phyloP scores from a whole-genome alignment of 495 filamentous ascomycete species.

The Trichoderma virens region DNA sequence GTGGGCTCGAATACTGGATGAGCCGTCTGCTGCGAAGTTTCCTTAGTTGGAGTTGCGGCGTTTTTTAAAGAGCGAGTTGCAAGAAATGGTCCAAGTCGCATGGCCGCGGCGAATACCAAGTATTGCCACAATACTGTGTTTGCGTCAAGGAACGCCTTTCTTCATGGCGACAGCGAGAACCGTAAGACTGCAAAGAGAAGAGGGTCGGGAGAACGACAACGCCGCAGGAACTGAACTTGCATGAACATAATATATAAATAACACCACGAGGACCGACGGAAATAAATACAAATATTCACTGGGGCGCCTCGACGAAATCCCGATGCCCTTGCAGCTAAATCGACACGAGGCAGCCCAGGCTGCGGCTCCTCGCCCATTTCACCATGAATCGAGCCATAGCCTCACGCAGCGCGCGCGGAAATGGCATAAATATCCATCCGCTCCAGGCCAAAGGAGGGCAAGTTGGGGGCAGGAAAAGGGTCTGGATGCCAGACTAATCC shows the following conservation, averaged over 20 bases:
- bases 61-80: background rate
- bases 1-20: background rate
- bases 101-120: background rate
- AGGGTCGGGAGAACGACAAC: too few species aligned
- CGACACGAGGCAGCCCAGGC: background rate
- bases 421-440: background rate
- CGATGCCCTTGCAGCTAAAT: background rate
- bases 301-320: too few species aligned
- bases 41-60: background rate
- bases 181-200: too few species aligned
- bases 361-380: background rate
- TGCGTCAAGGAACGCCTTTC: too few species aligned
- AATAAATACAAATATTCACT: too few species aligned
- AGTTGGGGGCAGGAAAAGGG: too few species aligned
- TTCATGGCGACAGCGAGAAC: too few species aligned
- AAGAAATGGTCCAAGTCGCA: background rate
- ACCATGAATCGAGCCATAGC: background rate
- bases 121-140: background rate
- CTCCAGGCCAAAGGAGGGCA: background rate
- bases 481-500: too few species aligned
- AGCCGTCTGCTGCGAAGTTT: background rate
- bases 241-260: too few species aligned
- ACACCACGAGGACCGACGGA: too few species aligned
- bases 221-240: background rate
- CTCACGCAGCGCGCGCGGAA: background rate